Evolutionary conservation across 2,329 filamentous ascomycete genomes (phyloP), one percentile per base, ranked within the genome.

Genomic region (Akanthomyces uredinophilus): DNA sequence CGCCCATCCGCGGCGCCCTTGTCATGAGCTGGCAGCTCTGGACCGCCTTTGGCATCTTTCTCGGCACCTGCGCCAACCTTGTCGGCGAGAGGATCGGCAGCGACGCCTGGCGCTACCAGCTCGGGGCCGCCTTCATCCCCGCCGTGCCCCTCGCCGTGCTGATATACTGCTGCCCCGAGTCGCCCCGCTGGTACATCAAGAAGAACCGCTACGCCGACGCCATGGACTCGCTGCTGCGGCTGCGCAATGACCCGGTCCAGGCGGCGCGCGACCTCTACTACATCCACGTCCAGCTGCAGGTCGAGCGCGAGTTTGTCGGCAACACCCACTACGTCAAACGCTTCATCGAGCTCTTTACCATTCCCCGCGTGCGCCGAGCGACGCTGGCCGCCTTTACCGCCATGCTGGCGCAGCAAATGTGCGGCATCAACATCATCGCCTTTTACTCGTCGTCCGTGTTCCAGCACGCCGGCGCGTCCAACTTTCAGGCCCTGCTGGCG

Each of bases 1-100:
- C 88, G 1, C 73, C 79, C 1, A 87, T 92, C 60, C 84, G 89
- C 70, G 89, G 89, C 65, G 89, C 88, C 8, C 79, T 95, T 20
- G 89, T 93, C 65, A 94, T 94, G 90, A 87, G 87, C 65, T 94
- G 90, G 90, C 77, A 93, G 74, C 77, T 89, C 73, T 89, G 86
- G 84, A 86, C 81, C 3, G 81, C 82, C 2, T 84, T 87, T 68
- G 84, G 84, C 51, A 86, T 87, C 65, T 81, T 85, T 66, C 73
- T 86, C 18, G 87, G 87, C 35, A 87, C 83, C 57, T 83, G 79
- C 56, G 82, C 82, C 64, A 87, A 87, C 79, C 72, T 85, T 78
- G 73, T 83, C 71, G 70, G 73, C 24, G 70, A 68, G 27, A 70
- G 67, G 24, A 66, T 77, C 14, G 70, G 70, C 20, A 47, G 61